Evolutionary conservation across 352 stramenopile species (phyloP).

Genomic region (Blastocystis sp.): DNA sequence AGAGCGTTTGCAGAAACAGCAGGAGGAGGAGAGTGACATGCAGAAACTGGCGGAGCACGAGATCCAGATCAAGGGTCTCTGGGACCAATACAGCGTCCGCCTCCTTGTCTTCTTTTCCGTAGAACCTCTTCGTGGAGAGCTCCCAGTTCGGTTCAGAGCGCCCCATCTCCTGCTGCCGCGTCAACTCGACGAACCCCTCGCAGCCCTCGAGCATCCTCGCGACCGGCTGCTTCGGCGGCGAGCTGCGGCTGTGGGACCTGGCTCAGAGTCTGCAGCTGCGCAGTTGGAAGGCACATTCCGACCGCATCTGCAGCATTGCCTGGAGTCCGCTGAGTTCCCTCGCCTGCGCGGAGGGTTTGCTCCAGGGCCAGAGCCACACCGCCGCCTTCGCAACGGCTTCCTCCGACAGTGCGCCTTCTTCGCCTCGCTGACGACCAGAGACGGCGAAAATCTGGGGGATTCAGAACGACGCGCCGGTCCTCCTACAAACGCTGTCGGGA

Average conservation of each 20-base stretch:
- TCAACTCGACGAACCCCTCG: neutral
- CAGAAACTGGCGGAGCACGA: conserved; percentile 62
- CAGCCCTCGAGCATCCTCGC: neutral
- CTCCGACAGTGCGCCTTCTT: conserved; percentile 65
- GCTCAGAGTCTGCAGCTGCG: conserved; percentile 55
- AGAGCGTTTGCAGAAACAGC: conserved; percentile 66
- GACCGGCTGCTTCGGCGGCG: conserved; percentile 10
- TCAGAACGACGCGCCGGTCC: conserved; percentile 62
- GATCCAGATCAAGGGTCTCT: conserved; percentile 66
- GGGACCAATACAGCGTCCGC: conserved; percentile 25
- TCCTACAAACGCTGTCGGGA: conserved; percentile 69
- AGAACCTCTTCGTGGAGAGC: conserved; percentile 33
- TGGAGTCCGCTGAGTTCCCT: conserved; percentile 64
- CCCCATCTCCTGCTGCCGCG: neutral
- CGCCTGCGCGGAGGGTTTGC: conserved; percentile 70
- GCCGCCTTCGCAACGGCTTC: neutral
- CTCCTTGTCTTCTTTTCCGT: neutral
- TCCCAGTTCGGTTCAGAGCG: conserved; percentile 15
- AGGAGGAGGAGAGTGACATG: conserved; percentile 62
- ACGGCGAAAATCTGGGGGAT: conserved; percentile 73
- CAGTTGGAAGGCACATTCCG: neutral
- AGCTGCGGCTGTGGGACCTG: neutral
- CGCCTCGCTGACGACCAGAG: conserved; percentile 71
- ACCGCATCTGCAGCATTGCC: neutral
- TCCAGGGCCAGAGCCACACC: conserved; percentile 65